phyloP scores from a whole-genome alignment of 2,329 filamentous ascomycete genomes.

The Plenodomus lindquistii region DNA sequence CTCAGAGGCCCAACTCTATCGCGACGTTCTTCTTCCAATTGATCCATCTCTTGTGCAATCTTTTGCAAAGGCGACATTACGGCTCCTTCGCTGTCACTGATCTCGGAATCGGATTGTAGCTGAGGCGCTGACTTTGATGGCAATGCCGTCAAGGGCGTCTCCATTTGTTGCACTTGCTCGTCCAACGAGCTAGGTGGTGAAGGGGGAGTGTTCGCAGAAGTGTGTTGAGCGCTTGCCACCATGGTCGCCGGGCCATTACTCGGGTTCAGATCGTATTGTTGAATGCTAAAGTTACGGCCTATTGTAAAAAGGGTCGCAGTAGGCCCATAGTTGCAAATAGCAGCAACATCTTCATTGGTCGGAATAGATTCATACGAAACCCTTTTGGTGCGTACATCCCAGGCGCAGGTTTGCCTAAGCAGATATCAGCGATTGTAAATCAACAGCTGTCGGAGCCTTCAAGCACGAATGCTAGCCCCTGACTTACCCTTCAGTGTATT shows the following conservation, averaged over 20 bases:
- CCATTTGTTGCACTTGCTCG: conserved; percentile 60
- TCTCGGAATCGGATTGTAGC: conserved; percentile 61
- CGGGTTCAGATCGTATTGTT: conserved; percentile 93
- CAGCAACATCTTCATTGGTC: conserved; percentile 78
- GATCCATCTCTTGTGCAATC: conserved; percentile 71
- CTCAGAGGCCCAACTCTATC: conserved; percentile 69
- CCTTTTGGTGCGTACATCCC: conserved; percentile 98
- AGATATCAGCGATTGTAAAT: conserved; percentile 24
- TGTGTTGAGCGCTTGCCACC: conserved; percentile 86
- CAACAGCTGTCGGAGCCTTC: conserved; percentile 3
- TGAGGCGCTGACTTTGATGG: conserved; percentile 34
- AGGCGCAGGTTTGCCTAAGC: conserved; percentile 78
- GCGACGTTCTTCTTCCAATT: conserved; percentile 62
- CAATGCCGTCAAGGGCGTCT: conserved; percentile 36
- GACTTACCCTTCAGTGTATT: conserved; percentile 86
- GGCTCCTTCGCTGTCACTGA: conserved; percentile 65
- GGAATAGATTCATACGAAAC: conserved; percentile 89
- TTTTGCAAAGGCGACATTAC: conserved; percentile 72
- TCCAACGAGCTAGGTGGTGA: conserved; percentile 82
- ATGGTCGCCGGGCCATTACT: conserved; percentile 64
- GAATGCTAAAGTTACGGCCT: conserved; percentile 82
- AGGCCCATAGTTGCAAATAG: conserved; percentile 84
- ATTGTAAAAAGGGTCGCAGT: conserved; percentile 92
- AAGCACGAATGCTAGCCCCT: conserved; percentile 7
- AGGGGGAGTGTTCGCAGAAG: conserved; percentile 75